A percentile compares a stretch with the other conserved stretches of the same genome.
These are phyloP conservation scores for Cornus suecica DNA, from an alignment of 148 eudicot genomes.

Conservation along the genomic window DNA sequence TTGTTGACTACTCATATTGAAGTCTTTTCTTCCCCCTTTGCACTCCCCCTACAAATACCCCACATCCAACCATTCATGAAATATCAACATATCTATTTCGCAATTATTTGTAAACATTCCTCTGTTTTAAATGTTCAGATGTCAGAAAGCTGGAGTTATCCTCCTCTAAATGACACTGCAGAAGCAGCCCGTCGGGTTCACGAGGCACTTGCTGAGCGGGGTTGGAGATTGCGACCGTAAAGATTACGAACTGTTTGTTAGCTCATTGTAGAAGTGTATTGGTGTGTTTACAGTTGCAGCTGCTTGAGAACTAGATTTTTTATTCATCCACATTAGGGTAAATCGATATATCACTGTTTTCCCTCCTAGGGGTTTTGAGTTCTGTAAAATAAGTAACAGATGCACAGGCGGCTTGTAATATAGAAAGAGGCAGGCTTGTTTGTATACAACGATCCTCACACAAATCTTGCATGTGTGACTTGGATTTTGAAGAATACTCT, in stretches of 20 bases:
- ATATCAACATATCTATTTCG: not conserved
- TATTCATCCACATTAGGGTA: not conserved
- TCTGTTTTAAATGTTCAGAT: conserved; percentile 40
- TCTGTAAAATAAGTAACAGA: conserved; percentile 7
- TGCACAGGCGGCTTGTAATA: conserved; percentile 18
- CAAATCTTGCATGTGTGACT: not conserved
- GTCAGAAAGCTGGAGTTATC: conserved; percentile 95
- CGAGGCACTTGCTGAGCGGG: conserved; percentile 83
- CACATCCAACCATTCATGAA: not conserved
- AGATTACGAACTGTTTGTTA: not conserved
- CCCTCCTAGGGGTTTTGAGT: conserved; percentile 11
- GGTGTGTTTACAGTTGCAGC: not conserved
- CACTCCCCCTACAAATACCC: not conserved
- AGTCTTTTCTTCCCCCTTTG: no score
- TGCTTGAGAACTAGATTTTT: not conserved
- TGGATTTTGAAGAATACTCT: not conserved
- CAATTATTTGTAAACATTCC: not conserved
- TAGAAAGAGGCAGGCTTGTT: not conserved
- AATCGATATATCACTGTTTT: not conserved
- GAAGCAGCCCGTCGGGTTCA: conserved; percentile 78
- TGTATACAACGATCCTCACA: not conserved
- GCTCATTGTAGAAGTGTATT: not conserved
- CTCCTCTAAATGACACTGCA: conserved; percentile 87
- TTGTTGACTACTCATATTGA: no score
- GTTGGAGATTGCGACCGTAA: conserved; percentile 79